These are phyloP conservation scores for Fraxinus paxiana DNA, from an alignment of 305 asterid species.

Conservation along the genomic window DNA sequence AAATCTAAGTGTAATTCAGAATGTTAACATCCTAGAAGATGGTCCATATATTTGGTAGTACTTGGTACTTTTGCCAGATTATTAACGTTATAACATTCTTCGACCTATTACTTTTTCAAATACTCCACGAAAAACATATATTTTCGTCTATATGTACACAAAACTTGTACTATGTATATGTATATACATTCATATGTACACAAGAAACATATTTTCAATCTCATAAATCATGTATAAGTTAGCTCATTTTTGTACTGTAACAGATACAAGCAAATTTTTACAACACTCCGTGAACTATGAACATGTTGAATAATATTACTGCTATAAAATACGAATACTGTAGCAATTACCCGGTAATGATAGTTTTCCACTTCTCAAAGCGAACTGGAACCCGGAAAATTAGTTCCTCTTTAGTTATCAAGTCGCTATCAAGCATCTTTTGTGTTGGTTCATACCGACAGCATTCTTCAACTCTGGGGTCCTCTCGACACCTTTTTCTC, in stretches of 20 bases:
- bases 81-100: neutral
- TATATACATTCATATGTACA: neutral
- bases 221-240: neutral
- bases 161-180: neutral
- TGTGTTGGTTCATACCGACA: slow-evolving; percentile 44
- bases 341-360: slow-evolving; percentile 28
- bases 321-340: neutral
- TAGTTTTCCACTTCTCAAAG: slow-evolving; percentile 27
- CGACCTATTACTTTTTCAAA: neutral
- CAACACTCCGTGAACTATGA: slow-evolving; percentile 18
- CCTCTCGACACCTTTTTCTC: slow-evolving; percentile 48
- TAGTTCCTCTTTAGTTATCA: slow-evolving; percentile 36
- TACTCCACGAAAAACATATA: neutral
- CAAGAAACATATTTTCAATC: neutral
- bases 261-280: neutral
- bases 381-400: slow-evolving; percentile 28
- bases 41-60: neutral
- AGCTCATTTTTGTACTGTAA: neutral
- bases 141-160: neutral
- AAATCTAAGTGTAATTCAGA: neutral
- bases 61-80: neutral
- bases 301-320: slow-evolving; percentile 26
- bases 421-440: slow-evolving; percentile 49
- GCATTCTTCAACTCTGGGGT: slow-evolving; percentile 45
- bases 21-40: neutral